phyloP scores from a whole-genome alignment of 352 stramenopile genomes.

The Phytopythium kandeliae region DNA sequence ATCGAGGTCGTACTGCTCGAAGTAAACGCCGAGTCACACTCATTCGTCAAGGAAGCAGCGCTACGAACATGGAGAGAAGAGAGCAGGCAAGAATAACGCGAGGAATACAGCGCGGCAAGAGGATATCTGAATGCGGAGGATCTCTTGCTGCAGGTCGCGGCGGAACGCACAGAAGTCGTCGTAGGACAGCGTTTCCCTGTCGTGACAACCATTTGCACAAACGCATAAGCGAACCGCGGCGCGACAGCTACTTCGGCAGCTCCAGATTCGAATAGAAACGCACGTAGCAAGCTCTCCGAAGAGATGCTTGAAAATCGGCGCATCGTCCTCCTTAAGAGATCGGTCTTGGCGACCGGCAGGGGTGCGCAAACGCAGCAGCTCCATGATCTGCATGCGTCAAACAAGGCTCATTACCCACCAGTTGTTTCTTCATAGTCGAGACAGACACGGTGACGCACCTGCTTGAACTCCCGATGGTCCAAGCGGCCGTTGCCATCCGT shows the following conservation, averaged over 20 bases:
- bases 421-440: not conserved
- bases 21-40: conserved; percentile 75
- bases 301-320: conserved; percentile 80
- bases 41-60: conserved; percentile 33
- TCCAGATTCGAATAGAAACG: not conserved
- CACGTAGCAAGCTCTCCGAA: conserved; percentile 78
- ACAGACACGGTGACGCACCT: conserved; percentile 21
- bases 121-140: conserved; percentile 89
- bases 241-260: too few relatives aligned
- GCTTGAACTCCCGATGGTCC: conserved; percentile 83
- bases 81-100: not conserved
- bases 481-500: conserved; percentile 71
- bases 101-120: conserved; percentile 19
- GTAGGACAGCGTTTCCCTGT: conserved; percentile 72
- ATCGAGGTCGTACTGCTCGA: conserved; percentile 87
- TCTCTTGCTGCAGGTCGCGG: conserved; percentile 68
- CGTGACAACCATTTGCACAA: not conserved
- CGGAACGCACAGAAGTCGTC: conserved; percentile 77
- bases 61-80: not conserved
- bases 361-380: conserved; percentile 74
- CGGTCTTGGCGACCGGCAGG: conserved; percentile 76
- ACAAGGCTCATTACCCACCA: conserved; percentile 1
- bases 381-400: conserved; percentile 55
- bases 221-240: too few relatives aligned
- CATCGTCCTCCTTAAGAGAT: conserved; percentile 66